These are phyloP conservation scores for Malus hybrid DNA, from an alignment of 331 rosid species.

Conservation along the genomic window DNA sequence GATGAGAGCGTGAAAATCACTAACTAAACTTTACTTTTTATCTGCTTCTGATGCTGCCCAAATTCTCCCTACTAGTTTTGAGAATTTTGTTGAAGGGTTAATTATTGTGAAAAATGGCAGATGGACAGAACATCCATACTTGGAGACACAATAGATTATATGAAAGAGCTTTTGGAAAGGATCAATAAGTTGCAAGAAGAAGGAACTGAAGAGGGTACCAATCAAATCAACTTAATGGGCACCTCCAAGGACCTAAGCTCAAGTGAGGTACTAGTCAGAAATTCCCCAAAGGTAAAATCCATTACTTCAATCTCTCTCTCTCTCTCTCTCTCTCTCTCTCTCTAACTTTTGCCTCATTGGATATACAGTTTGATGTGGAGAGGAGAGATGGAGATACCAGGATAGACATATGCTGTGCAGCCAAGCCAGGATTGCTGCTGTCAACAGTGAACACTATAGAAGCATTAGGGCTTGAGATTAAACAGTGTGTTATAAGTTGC, in stretches of 20 bases:
- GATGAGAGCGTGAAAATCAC: no score
- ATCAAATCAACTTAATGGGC: constrained; percentile 39
- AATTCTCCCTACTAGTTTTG: not conserved
- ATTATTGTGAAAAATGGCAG: constrained; percentile 18
- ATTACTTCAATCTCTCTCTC: not conserved
- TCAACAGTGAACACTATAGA: constrained; percentile 86
- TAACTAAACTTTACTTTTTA: not conserved
- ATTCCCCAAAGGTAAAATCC: constrained; percentile 73
- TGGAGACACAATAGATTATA: constrained; percentile 94
- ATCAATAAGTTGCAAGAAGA: constrained; percentile 75
- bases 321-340: not conserved
- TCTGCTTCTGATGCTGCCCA: not conserved
- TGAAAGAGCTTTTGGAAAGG: constrained; percentile 90
- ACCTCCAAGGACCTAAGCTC: constrained; percentile 61
- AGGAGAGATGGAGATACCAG: constrained; percentile 61
- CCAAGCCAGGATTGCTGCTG: constrained; percentile 71
- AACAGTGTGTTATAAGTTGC: constrained; percentile 85
- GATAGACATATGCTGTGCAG: constrained; percentile 78
- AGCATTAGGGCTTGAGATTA: constrained; percentile 88
- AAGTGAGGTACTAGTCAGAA: constrained; percentile 66
- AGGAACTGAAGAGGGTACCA: constrained; percentile 42
- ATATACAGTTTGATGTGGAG: constrained; percentile 76
- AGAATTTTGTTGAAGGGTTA: not conserved
- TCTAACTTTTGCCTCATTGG: not conserved
- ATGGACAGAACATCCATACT: constrained; percentile 99